Evolutionary conservation across 345 rosid genomes (phyloP), one percentile per base, ranked within the genome.

Genomic region (Kandelia obovata): DNA sequence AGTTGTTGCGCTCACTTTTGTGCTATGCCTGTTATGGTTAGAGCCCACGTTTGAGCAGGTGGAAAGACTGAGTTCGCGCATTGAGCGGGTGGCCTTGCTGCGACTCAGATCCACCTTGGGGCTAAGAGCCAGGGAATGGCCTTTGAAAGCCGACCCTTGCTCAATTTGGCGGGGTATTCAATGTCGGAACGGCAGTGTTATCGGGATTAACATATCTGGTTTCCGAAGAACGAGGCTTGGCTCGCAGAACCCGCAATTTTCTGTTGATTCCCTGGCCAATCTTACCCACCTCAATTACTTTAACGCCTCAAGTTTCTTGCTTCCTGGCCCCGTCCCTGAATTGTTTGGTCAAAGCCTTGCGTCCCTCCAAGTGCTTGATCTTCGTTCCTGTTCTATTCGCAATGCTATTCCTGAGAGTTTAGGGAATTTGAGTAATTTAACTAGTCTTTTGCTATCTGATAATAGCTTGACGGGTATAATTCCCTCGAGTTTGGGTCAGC

Each of bases 71-170:
- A 82, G 76, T 68, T 89, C 92, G 47, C 46, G 65, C 28, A 35
- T 67, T 47, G 97, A 96, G 78, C 63, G 84, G 34, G 71, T 62
- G 1, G 88, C 97, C 78, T 70, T 96, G 57, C 87, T 96, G 39
- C 74, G 67, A 66, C 97, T 96, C 73, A 86, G 99, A 86, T 90
- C 99, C 46, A 79, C 96, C 69, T 78, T 92, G 69, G 99, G 99
- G 75, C 80, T 96, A 66, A 85, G 87, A 80, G 78, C 90, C 71
- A 85, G 53, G 55, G 99, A 96, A 53, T 96, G 99, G 99, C 99
- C 99, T 15, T 84, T 73, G 19, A 96, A 92, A 79, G 82, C 80
- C 5, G 91, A 90, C 68, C 99, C 97, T 69, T 96, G 99, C 75
- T 51, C 55, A 21, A 51, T 6, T 10, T 96, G 99, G 99, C 80